Base-by-base conservation (phyloP, 2,329 filamentous ascomycete species). In the Verticillium klebahnii region DNA sequence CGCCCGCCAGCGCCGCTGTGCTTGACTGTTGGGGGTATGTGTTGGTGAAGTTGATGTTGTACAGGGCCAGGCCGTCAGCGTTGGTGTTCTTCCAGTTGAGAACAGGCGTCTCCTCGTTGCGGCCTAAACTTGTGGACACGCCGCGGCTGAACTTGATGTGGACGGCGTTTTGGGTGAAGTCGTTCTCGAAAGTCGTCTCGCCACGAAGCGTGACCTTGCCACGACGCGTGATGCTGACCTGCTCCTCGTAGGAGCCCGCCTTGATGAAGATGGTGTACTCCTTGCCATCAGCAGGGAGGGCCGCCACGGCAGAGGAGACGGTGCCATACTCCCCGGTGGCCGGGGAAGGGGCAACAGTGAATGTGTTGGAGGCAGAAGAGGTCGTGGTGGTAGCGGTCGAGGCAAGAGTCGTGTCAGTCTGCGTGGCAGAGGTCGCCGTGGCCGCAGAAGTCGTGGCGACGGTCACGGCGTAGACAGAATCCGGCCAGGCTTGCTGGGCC, bases 11-110 rank as follows among this genome's bases (percentile, higher is more conserved):
- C 61, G 69, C 69, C 14, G 68, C 69, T 5, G 67, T 68, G 61
- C 64, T 68, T 11, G 65, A 40, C 25, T 66, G 62, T 57, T 68
- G 66, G 19, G 65, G 62, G 59, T 77, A 79, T 0, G 73, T 75
- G 67, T 82, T 82, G 15, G 73, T 71, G 12, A 82, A 72, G 60
- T 82, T 85, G 70, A 89, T 76, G 64, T 89, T 89, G 75, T 89
- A 89, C 25, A 83, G 72, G 65, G 82, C 82, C 61, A 88, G 73
- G 61, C 81, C 79, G 8, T 72, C 69, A 1, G 77, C 75, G 62
- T 69, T 61, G 0, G 70, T 76, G 60, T 78, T 80, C 70, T 80
- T 80, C 58, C 73, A 72, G 64, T 78, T 75, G 54, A 82, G 72
- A 11, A 80, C 72, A 0, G 78, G 78, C 0, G 79, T 81, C 54